Base-by-base conservation (phyloP, 306 rosid genomes). In the Trifolium subterraneum region DNA sequence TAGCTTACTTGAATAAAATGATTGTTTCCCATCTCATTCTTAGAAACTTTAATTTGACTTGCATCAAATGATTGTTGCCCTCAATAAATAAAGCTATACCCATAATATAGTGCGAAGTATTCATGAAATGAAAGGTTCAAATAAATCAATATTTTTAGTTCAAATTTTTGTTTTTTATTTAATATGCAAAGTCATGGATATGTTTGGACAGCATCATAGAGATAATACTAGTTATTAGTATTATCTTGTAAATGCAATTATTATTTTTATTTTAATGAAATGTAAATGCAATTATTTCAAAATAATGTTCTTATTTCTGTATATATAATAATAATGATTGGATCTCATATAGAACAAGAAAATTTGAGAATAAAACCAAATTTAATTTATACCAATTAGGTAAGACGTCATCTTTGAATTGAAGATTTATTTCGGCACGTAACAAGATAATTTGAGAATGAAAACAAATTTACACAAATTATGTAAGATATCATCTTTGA, bases 231-330 rank as follows among this genome's bases (percentile, higher is more conserved):
- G 8, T 52, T 6, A 8, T 19, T 19, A 0, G 8, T 15, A 48
- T 5, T 48, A 48, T 36, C 7, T 48, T n/a, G 54, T 48, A 48
- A 47, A 48, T 48, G 55, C 7, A 48, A 48, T 48, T 48, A n/a
- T 45, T n/a, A n/a, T n/a, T n/a, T n/a, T n/a, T n/a, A n/a, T n/a
- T n/a, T n/a, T n/a, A n/a, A n/a, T n/a, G n/a, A n/a, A n/a, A n/a
- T n/a, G 54, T 48, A 48, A 47, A 48, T 48, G 55, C 7, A 48
- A 48, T 48, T 48, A n/a, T 45, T n/a, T n/a, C n/a, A n/a, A n/a
- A 31, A 29, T 15, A 60, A 31, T 31, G 42, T 60, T 15, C 66
- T 60, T 60, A 60, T 31, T 60, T 58, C 9, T 14, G 39, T 14
- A 59, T 27, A 59, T 27, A 14, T 31, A 29, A 29, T 29, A 59